Evolutionary conservation across 768 basidiomycete genomes (phyloP), one percentile per base, ranked within the genome.

Genomic region (Boletales sp.): DNA sequence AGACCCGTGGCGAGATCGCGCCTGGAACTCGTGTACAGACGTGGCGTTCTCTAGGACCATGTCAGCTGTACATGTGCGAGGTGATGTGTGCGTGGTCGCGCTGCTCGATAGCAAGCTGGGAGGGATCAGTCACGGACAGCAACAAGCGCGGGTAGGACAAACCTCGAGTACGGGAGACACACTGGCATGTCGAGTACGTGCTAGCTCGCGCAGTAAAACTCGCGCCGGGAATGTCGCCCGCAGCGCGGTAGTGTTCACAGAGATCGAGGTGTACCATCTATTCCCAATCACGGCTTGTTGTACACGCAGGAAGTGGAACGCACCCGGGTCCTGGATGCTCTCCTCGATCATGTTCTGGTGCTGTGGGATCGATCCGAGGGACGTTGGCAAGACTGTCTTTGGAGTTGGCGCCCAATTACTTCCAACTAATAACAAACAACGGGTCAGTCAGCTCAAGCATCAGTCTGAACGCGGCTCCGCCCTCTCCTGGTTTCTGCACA

Each of bases 291-390:
- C 41, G 10, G n/a, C 38, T 32, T 29, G n/a, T n/a, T 32, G n/a
- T 27, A n/a, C 27, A 32, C 10, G 35, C 8, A 29, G 19, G 2
- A 7, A 6, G n/a, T n/a, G n/a, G n/a, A n/a, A n/a, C 19, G 37
- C 37, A 17, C 21, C 30, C 24, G 78, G 63, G 65, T 94, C 93
- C 60, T 94, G 76, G 59, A 97, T 94, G 76, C 90, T 94, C 78
- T 98, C 95, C 70, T 97, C 97, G 76, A 98, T 97, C 85, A 97
- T 87, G 66, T 97, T 98, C 59, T 94, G 56, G 84, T 79, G 63
- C 97, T 11, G 72, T 74, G 48, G 76, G 72, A 61, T 94, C 85
- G 27, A 86, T 60, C 39, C 69, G n/a, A n/a, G n/a, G n/a, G n/a
- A n/a, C n/a, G n/a, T n/a, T n/a, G n/a, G n/a, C n/a, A n/a, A n/a